These are phyloP conservation scores for Acanthochlamys bracteata DNA, from an alignment of 106 monocot genomes.

Conservation along the genomic window DNA sequence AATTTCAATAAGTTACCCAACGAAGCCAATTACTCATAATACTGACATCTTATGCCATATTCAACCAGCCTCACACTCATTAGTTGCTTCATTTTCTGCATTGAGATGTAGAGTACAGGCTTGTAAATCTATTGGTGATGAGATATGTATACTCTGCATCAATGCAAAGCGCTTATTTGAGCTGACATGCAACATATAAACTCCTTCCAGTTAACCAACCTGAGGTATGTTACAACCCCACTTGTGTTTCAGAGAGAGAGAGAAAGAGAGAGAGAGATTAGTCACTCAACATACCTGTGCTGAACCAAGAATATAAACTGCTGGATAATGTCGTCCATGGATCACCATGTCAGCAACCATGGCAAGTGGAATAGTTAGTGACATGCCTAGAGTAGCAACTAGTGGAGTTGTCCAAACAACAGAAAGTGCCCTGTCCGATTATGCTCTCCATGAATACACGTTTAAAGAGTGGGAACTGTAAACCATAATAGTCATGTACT, in stretches of 20 bases:
- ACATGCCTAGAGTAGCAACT: constrained; percentile 96
- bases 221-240: not conserved
- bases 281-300: constrained; percentile 47
- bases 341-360: constrained; percentile 99
- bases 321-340: constrained; percentile 95
- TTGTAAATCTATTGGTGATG: not conserved
- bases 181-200: not conserved
- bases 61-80: no score
- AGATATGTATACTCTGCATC: not conserved
- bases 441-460: not conserved
- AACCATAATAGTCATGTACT: not conserved
- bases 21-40: no score
- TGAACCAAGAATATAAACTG: constrained; percentile 89
- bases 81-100: no score
- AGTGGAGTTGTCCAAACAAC: constrained; percentile 99
- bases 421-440: constrained; percentile 68
- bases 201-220: not conserved
- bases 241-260: not conserved
- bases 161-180: not conserved
- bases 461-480: not conserved
- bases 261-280: not conserved
- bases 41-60: no score
- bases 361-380: constrained; percentile 92
- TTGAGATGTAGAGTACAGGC: no score
- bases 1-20: no score